phyloP scores from a whole-genome alignment of 768 basidiomycete species.

The Lactarius hengduanensis region DNA sequence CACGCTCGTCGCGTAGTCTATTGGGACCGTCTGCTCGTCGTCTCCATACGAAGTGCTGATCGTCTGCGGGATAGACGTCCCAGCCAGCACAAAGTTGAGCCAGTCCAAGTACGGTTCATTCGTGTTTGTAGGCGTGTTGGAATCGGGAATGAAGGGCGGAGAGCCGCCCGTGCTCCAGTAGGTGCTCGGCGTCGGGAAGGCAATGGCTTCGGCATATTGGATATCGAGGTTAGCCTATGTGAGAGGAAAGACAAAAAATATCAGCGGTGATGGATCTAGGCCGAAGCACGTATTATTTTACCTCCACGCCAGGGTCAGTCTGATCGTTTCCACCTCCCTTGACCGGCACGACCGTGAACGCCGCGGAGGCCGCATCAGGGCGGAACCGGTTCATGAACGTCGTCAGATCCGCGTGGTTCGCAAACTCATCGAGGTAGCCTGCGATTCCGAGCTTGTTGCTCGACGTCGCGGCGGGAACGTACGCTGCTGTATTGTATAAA shows the following conservation, averaged over 20 bases:
- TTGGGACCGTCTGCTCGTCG: conserved; percentile 53
- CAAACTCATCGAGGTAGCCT: no score
- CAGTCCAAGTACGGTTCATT: conserved; percentile 70
- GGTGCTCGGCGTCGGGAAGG: conserved; percentile 55
- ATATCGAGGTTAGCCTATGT: conserved; percentile 38
- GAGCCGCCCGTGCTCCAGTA: conserved; percentile 68
- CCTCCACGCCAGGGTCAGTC: no score
- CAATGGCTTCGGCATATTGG: conserved; percentile 39
- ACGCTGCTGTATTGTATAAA: conserved; percentile 37
- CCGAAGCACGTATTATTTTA: no score
- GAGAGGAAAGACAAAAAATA: background rate
- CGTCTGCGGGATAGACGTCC: conserved; percentile 52
- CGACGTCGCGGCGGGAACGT: no score
- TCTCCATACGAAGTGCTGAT: conserved; percentile 66
- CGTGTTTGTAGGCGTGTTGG: conserved; percentile 41
- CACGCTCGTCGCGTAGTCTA: conserved; percentile 57
- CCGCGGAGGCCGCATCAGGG: no score
- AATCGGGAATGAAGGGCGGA: conserved; percentile 58
- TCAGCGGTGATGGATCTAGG: background rate
- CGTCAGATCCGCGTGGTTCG: no score
- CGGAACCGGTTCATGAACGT: no score
- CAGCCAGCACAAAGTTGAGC: conserved; percentile 50
- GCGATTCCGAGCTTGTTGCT: conserved; percentile 34
- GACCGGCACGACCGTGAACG: no score
- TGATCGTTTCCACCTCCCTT: no score